phyloP scores from a whole-genome alignment of 2,329 filamentous ascomycete genomes.

The Alternaria rosae region DNA sequence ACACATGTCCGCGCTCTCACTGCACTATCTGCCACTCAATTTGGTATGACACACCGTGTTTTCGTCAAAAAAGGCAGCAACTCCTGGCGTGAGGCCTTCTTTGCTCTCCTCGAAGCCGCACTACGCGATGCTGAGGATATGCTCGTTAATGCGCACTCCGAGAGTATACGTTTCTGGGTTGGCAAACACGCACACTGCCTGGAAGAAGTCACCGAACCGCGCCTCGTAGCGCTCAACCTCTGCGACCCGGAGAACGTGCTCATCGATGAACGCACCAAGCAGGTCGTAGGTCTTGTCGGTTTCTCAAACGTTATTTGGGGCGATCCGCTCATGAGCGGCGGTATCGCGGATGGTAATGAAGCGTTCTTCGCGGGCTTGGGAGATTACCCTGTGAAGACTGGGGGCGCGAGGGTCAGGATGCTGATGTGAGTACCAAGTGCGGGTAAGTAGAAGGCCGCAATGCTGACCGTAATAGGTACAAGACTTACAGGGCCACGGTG shows the following conservation, averaged over 20 bases:
- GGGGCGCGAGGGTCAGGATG: slow-evolving; percentile 46
- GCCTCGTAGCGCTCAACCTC: slow-evolving; percentile 60
- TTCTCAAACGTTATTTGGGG: slow-evolving; percentile 65
- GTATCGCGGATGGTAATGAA: slow-evolving; percentile 48
- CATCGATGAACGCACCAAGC: slow-evolving; percentile 57
- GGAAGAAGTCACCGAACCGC: slow-evolving; percentile 60
- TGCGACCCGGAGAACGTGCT: slow-evolving; percentile 60
- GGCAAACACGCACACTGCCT: slow-evolving; percentile 54
- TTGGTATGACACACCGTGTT: slow-evolving; percentile 60
- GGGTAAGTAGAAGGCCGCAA: neutral
- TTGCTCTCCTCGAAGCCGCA: slow-evolving; percentile 59
- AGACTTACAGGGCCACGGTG: slow-evolving; percentile 53
- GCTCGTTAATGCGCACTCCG: slow-evolving; percentile 64
- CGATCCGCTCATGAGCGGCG: slow-evolving; percentile 62
- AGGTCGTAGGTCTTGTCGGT: slow-evolving; percentile 60
- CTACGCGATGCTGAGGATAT: slow-evolving; percentile 67
- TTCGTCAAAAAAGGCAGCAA: slow-evolving; percentile 53
- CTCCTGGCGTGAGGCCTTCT: slow-evolving; percentile 64
- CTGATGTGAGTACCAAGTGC: slow-evolving; percentile 50
- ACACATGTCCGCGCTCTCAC: slow-evolving; percentile 53
- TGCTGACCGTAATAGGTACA: slow-evolving; percentile 49
- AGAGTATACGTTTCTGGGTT: slow-evolving; percentile 61
- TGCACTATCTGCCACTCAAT: slow-evolving; percentile 56
- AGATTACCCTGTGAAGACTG: slow-evolving; percentile 41
- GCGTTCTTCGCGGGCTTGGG: slow-evolving; percentile 56